Evolutionary conservation across 2,329 filamentous ascomycete species (phyloP).

Genomic region (Venturia effusa): DNA sequence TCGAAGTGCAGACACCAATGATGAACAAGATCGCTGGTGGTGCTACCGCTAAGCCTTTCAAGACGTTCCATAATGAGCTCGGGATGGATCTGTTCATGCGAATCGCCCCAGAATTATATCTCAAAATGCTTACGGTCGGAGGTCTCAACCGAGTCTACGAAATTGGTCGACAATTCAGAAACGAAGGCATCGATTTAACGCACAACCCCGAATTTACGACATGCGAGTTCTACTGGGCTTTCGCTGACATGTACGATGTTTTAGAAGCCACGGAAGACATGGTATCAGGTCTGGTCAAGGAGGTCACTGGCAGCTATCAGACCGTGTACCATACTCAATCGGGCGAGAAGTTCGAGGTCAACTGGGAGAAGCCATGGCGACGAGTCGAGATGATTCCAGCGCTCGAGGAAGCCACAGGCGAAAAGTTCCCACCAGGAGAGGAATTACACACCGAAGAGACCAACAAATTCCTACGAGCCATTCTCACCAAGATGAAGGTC

Average conservation of each 20-base stretch:
- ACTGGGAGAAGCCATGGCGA: conserved; percentile 94
- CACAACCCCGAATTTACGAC: conserved; percentile 99
- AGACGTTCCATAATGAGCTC: conserved; percentile 91
- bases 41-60: conserved; percentile 88
- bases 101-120: conserved; percentile 87
- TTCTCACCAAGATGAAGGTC: conserved; percentile 83
- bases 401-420: conserved; percentile 77
- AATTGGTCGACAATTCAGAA: conserved; percentile 89
- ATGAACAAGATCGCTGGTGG: conserved; percentile 94
- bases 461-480: conserved; percentile 70
- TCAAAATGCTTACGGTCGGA: conserved; percentile 94
- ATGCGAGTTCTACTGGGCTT: conserved; percentile 95
- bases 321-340: conserved; percentile 79
- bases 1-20: conserved; percentile 95
- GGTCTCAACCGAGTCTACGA: conserved; percentile 93
- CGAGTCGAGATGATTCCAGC: conserved; percentile 92
- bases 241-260: conserved; percentile 56
- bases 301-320: conserved; percentile 72
- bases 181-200: conserved; percentile 82
- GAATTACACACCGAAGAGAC: conserved; percentile 85
- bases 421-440: conserved; percentile 86
- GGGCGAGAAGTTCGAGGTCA: conserved; percentile 79
- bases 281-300: conserved; percentile 78
- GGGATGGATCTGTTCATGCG: conserved; percentile 93
- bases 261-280: conserved; percentile 90